Conservation (phyloP, 192 early-diverging fungal genomes). For the Phycomyces nitens region DNA sequence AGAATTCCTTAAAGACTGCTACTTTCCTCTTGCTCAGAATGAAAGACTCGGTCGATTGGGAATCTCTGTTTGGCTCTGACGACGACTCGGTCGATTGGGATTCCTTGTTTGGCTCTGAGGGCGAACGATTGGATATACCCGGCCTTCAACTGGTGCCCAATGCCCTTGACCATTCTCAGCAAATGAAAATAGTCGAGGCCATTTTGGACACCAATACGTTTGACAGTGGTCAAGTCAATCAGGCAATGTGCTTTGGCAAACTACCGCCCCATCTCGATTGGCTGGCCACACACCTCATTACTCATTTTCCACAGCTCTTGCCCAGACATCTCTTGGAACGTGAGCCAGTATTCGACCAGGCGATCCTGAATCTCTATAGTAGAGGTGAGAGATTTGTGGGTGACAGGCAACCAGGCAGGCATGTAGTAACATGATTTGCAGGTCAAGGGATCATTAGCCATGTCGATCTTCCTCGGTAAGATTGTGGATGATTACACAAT, state of each 20-base stretch:
- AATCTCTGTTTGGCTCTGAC: conserved; percentile 6
- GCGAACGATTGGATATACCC: conserved; percentile 12
- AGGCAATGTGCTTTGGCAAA: conserved; percentile 49
- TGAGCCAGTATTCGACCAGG: conserved; percentile 49
- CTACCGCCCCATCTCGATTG: conserved; percentile 32
- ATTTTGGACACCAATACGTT: conserved; percentile 30
- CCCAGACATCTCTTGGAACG: conserved; percentile 23
- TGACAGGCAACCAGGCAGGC: not conserved
- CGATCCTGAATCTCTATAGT: conserved; percentile 46
- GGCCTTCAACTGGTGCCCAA: conserved; percentile 25
- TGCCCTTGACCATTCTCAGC: conserved; percentile 29
- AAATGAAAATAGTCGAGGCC: conserved; percentile 23
- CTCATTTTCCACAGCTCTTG: conserved; percentile 17
- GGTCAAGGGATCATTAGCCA: conserved; percentile 48
- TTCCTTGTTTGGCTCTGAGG: conserved; percentile 19
- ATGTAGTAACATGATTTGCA: conserved; percentile 5
- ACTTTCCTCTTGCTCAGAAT: not conserved
- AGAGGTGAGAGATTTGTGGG: conserved; percentile 23
- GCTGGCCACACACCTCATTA: conserved; percentile 13
- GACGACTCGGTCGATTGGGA: conserved; percentile 16
- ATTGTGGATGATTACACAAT: not conserved
- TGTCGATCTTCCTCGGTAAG: conserved; percentile 46
- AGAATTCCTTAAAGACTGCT: not conserved
- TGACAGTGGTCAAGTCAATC: conserved; percentile 23
- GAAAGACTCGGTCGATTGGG: not conserved